A percentile compares a stretch with the other conserved stretches of the same genome.
Conservation (phyloP, 2,329 filamentous ascomycete species). For the Botrytis aclada region DNA sequence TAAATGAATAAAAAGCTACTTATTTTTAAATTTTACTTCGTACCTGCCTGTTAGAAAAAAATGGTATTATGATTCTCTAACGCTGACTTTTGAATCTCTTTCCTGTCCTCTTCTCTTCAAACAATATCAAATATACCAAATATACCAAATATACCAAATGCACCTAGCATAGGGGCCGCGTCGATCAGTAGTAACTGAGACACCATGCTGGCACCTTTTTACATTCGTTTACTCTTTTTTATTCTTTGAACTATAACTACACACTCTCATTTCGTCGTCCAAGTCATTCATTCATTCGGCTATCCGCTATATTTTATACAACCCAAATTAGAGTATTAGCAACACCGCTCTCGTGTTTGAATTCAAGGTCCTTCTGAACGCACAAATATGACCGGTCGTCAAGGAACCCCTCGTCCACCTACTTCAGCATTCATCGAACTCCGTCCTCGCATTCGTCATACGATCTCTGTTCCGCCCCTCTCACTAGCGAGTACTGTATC, state of each 20-base stretch:
- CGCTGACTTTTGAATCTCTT: neutral
- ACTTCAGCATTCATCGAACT: slow-evolving; percentile 8
- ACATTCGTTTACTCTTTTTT: slow-evolving; percentile 13
- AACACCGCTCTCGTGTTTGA: neutral
- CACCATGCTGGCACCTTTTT: slow-evolving; percentile 9
- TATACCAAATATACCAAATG: slow-evolving; percentile 10
- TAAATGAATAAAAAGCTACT: slow-evolving; percentile 15
- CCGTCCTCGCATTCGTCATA: slow-evolving; percentile 11
- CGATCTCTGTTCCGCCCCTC: neutral
- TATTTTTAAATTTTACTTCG: neutral
- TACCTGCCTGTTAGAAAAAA: neutral
- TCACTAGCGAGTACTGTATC: neutral
- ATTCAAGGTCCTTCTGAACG: neutral
- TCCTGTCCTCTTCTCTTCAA: neutral
- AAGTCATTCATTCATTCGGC: neutral
- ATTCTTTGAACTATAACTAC: neutral
- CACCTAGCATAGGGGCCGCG: slow-evolving; percentile 8
- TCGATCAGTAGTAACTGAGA: slow-evolving; percentile 19
- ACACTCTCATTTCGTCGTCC: neutral
- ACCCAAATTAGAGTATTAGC: neutral
- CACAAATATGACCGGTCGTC: slow-evolving; percentile 8
- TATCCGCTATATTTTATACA: neutral
- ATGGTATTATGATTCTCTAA: neutral
- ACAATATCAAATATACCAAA: slow-evolving; percentile 1
- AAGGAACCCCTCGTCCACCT: slow-evolving; percentile 9